These are phyloP conservation scores for Talaromyces marneffei DNA, from an alignment of 2,329 filamentous ascomycete species.

Conservation along the genomic window DNA sequence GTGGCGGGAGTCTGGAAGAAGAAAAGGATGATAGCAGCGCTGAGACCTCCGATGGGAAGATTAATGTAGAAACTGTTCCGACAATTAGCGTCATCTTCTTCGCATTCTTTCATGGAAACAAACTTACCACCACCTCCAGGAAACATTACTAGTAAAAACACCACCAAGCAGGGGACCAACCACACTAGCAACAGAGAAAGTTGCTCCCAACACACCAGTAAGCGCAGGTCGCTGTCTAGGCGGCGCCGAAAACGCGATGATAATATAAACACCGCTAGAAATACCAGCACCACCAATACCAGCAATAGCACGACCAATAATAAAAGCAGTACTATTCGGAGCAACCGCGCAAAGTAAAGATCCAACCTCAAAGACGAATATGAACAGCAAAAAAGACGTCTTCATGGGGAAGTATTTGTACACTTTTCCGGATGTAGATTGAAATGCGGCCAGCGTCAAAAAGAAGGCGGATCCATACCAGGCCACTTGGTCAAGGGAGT, in stretches of 20 bases:
- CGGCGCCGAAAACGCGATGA: conserved; percentile 21
- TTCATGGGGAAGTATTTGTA: conserved; percentile 31
- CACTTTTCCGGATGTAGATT: conserved; percentile 28
- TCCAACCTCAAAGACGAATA: conserved; percentile 40
- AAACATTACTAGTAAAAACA: conserved; percentile 41
- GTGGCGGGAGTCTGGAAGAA: conserved; percentile 23
- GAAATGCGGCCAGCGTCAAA: conserved; percentile 29
- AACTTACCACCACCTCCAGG: conserved; percentile 41
- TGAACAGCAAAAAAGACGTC: conserved; percentile 28
- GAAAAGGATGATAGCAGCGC: conserved; percentile 21
- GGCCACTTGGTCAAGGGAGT: conserved; percentile 28
- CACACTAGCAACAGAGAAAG: conserved; percentile 46
- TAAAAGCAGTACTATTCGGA: conserved; percentile 28
- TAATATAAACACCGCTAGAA: conserved; percentile 24
- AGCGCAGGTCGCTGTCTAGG: conserved; percentile 11
- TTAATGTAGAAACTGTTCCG: conserved; percentile 30
- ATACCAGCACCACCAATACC: conserved; percentile 32
- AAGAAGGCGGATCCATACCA: conserved; percentile 36
- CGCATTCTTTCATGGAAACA: too few relatives aligned
- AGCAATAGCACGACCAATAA: conserved; percentile 35
- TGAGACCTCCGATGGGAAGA: conserved; percentile 28
- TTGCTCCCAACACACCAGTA: conserved; percentile 45
- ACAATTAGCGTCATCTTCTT: neutral
- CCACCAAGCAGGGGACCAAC: conserved; percentile 45
- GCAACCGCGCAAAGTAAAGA: conserved; percentile 37